These are phyloP conservation scores for Penicillium taxi DNA, from an alignment of 495 filamentous ascomycete species.

Conservation along the genomic window DNA sequence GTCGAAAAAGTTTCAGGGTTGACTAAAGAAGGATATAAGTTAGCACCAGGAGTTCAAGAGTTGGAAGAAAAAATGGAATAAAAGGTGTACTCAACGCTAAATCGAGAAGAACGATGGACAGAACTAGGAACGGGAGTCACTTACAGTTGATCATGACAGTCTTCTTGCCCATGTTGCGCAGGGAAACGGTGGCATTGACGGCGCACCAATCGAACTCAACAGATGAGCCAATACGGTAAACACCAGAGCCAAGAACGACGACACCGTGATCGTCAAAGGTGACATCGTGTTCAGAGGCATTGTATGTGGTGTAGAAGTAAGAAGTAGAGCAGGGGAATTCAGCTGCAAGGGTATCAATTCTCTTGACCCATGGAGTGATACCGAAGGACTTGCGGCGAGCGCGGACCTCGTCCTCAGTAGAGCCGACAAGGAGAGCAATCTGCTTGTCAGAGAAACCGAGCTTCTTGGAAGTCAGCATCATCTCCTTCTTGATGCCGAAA, in stretches of 20 bases:
- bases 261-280: constrained; percentile 90
- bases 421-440: constrained; percentile 77
- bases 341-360: constrained; percentile 92
- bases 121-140: too few species aligned
- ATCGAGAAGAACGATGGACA: too few species aligned
- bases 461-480: constrained; percentile 87
- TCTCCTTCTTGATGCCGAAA: constrained; percentile 76
- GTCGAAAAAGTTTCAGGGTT: constrained; percentile 87
- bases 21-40: too few species aligned
- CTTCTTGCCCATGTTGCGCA: constrained; percentile 87
- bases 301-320: constrained; percentile 98
- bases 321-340: constrained; percentile 98
- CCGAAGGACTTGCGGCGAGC: constrained; percentile 78
- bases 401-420: constrained; percentile 83
- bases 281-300: constrained; percentile 90
- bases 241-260: constrained; percentile 84
- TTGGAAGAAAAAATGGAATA: too few species aligned
- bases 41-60: too few species aligned
- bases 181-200: constrained; percentile 81
- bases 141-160: constrained; percentile 99
- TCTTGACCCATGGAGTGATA: constrained; percentile 87
- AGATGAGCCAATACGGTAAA: constrained; percentile 93
- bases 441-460: constrained; percentile 95
- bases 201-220: constrained; percentile 99
- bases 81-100: too few species aligned